Percentiles rank a stretch among this genome's conserved stretches.
Conservation (phyloP, 2,329 filamentous ascomycete species). For the Tolypocladium tropicale region DNA sequence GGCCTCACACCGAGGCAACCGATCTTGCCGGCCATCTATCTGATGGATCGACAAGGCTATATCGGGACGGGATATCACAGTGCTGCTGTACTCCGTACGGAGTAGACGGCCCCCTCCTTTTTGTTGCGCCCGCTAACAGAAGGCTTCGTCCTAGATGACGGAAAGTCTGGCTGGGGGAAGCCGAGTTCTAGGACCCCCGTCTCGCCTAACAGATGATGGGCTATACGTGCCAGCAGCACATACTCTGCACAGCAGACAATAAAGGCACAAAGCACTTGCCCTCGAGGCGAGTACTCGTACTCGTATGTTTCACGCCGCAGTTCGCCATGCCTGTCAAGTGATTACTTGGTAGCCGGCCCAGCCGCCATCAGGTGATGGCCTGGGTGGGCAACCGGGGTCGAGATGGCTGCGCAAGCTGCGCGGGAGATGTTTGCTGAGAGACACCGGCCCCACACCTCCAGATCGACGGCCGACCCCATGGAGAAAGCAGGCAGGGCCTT, state of each 20-base stretch:
- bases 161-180: not conserved
- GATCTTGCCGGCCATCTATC: not conserved
- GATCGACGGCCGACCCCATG: not conserved
- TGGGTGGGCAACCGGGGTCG: not conserved
- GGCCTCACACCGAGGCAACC: no score
- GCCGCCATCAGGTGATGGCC: not conserved
- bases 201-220: no score
- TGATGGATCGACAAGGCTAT: not conserved
- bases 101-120: no score
- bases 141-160: not conserved
- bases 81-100: no score
- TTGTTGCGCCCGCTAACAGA: not conserved
- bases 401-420: not conserved
- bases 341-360: not conserved
- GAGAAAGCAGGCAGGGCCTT: not conserved
- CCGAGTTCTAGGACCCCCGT: no score
- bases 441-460: not conserved
- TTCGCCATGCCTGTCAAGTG: not conserved
- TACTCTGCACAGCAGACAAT: not conserved
- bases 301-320: not conserved
- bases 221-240: not conserved
- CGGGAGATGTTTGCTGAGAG: not conserved
- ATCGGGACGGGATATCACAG: not conserved
- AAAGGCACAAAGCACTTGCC: not conserved
- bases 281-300: not conserved